Evolutionary conservation across 352 stramenopile species (phyloP), one percentile per base, ranked within the genome.

Genomic region (Albugo candida): DNA sequence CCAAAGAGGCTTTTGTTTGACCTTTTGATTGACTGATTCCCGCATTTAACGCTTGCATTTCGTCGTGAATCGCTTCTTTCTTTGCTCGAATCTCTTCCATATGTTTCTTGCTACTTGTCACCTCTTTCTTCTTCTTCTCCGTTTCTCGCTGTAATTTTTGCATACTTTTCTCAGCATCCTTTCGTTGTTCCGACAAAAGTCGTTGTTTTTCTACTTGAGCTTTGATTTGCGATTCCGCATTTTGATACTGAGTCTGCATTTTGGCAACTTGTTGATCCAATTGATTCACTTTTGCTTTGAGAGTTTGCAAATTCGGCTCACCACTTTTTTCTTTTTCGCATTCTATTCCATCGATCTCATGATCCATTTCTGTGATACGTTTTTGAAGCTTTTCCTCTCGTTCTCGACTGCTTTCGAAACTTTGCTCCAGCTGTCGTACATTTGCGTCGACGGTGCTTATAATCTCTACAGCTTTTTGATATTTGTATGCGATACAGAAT

Each of bases 401-500:
- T 13, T 76, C 54, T 34, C 60, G 54, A 0, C 77, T 79, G 10
- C 83, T 65, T 55, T 84, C 77, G 37, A 93, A 67, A 21, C 79
- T 69, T n/a, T 78, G 67, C 55, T 95, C 67, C 62, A 96, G 80
- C 47, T 87, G 78, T 24, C 83, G 60, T 16, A 97, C 78, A 48
- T 97, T 65, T 11, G 88, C 71, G 34, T 82, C 73, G 48, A 70
- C 88, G 49, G 85, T 93, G 39, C 64, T 70, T 14, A 97, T 62
- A 27, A 78, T 82, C 18, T 88, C 63, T 34, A 95, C 60, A 6
- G 88, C 87, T 55, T 92, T 79, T 24, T 87, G 70, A 60, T 87
- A 99, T 44, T 98, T 83, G 57, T 83, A 82, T 1, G 96, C 96
- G n/a, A 98, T 72, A 55, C 93, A 97, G 47, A 99, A 98, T 17